Conservation (phyloP, 176 grass and related monocot species). For the Triticum dicoccoides region DNA sequence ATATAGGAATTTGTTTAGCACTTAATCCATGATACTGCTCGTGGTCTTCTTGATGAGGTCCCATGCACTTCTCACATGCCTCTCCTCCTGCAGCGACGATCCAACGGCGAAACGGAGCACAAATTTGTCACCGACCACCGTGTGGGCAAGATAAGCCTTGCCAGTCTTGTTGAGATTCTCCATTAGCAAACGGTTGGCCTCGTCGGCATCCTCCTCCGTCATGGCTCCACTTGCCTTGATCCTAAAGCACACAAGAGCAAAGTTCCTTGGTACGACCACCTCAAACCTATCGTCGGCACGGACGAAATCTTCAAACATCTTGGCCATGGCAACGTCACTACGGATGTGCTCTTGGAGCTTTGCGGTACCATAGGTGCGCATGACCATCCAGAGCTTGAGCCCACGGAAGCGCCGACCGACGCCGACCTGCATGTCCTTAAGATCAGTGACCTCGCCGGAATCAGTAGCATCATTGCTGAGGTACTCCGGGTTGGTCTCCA, state of each 20-base stretch:
- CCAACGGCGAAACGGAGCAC: background rate
- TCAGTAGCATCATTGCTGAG: background rate
- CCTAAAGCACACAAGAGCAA: background rate
- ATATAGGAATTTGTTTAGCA: background rate
- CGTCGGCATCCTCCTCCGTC: background rate
- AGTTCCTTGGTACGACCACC: background rate
- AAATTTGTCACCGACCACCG: background rate
- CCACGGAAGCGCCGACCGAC: background rate
- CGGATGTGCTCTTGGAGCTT: constrained; percentile 9
- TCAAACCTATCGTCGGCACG: background rate
- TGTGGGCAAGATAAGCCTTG: constrained; percentile 2
- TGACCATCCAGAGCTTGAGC: constrained; percentile 16
- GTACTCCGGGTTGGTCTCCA: background rate
- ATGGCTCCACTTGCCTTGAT: background rate
- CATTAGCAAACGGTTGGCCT: background rate
- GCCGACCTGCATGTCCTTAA: constrained; percentile 7
- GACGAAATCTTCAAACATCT: background rate
- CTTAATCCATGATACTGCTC: background rate
- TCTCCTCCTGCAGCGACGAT: background rate
- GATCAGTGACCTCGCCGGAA: background rate
- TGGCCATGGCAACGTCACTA: background rate
- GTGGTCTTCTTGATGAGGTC: background rate
- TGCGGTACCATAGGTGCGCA: background rate
- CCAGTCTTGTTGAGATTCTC: background rate
- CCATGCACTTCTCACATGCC: background rate